Conservation (phyloP, 1,284 basidiomycete species). For the Dichomitus squalens region DNA sequence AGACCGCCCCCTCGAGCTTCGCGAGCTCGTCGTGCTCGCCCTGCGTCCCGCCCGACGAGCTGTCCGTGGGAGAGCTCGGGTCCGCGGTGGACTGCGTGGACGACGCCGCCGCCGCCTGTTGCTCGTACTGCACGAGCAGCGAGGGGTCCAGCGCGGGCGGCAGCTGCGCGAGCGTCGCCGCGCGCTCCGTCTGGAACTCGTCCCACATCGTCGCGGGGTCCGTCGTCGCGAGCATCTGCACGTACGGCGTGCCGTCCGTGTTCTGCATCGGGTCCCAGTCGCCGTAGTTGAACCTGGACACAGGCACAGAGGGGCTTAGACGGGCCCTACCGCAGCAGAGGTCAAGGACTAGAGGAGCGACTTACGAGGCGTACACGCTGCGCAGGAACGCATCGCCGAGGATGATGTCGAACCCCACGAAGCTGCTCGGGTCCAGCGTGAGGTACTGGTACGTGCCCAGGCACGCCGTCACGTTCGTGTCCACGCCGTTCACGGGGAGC, state of each 20-base stretch:
- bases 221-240: slow-evolving; percentile 34
- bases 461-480: slow-evolving; percentile 4
- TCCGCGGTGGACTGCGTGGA: no score
- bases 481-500: not conserved
- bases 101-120: not conserved
- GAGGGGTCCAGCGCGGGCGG: slow-evolving; percentile 18
- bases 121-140: slow-evolving; percentile 2
- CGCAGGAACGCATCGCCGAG: slow-evolving; percentile 43
- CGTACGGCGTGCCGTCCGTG: slow-evolving; percentile 32
- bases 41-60: not conserved
- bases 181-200: slow-evolving; percentile 27
- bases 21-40: not conserved
- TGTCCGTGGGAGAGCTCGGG: not conserved
- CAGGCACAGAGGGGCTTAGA: not conserved
- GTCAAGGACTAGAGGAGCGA: not conserved
- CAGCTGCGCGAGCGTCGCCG: slow-evolving; percentile 10
- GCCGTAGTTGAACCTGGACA: slow-evolving; percentile 44
- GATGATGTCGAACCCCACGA: slow-evolving; percentile 35
- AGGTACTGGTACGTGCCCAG: slow-evolving; percentile 11
- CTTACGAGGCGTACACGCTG: slow-evolving; percentile 44
- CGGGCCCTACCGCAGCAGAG: no score
- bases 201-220: slow-evolving; percentile 17
- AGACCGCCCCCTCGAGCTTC: not conserved
- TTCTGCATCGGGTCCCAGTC: slow-evolving; percentile 29
- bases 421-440: slow-evolving; percentile 22